Base-by-base conservation (phyloP, 352 stramenopile species). In the Globisporangium okanoganense region DNA sequence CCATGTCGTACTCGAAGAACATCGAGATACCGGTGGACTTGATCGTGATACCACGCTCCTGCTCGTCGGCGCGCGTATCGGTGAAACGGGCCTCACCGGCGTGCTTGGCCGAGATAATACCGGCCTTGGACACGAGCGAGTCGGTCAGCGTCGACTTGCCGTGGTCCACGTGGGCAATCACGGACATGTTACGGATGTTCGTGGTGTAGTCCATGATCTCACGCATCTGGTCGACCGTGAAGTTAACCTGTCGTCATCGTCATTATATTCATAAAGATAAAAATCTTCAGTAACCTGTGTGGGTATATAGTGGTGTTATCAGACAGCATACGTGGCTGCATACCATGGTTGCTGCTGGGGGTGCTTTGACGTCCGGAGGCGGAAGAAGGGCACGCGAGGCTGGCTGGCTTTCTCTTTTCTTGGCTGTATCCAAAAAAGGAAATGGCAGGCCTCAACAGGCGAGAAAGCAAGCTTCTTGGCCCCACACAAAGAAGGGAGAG, bases 151-250 rank as follows among this genome's bases (percentile, higher is more conserved):
- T 99, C 48, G 97, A 99, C 85, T 99, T 99, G 69, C 98, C 98
- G 96, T 99, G 97, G 82, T 99, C 97, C 66, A 99, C 97, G 92
- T 99, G 97, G 61, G 97, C 97, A 86, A 99, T 99, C 67, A 99
- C 97, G 67, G 92, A 99, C 95, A 99, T 99, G 76, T 98, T 99
- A 91, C 98, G 94, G 87, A 99, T 99, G 88, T 99, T 99, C 89
- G 99, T 96, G 75, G 98, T 99, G 81, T 99, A 95, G 93, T 99
- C 97, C 84, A 94, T 94, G 80, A 96, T 94, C 72, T 97, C 92
- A 82, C 97, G 94, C 92, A 99, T 98, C 88, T 99, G 97, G 51
- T 99, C 97, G 71, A 98, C 87, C 72, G 97, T 99, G 82, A 99
- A 99, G 93, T 99, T 99, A 69, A 99, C 97, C 97, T 92, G 69